These are phyloP conservation scores for Kwoniella botswanensis DNA, from an alignment of 768 basidiomycete species.

Conservation along the genomic window DNA sequence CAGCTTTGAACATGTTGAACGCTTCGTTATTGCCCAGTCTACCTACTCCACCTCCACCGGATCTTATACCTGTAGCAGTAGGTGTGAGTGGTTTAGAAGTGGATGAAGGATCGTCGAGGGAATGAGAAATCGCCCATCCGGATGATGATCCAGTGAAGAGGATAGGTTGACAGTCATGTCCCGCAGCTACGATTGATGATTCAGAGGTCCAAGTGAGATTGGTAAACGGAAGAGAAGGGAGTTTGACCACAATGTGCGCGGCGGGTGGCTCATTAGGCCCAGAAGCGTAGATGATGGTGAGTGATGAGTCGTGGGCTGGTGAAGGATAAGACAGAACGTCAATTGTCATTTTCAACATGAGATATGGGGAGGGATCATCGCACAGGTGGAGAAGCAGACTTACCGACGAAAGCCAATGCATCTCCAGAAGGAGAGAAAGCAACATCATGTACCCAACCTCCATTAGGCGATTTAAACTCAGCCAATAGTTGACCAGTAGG, in stretches of 20 bases:
- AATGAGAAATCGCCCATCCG: conserved; percentile 81
- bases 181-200: conserved; percentile 81
- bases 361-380: background rate
- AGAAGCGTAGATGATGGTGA: conserved; percentile 86
- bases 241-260: conserved; percentile 72
- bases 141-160: conserved; percentile 74
- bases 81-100: conserved; percentile 63
- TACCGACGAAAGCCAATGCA: conserved; percentile 87
- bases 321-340: background rate
- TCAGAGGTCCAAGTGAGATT: conserved; percentile 87
- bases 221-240: conserved; percentile 78
- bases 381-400: conserved; percentile 56
- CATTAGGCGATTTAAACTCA: conserved; percentile 83
- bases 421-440: conserved; percentile 98
- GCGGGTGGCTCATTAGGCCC: conserved; percentile 64
- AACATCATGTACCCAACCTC: conserved; percentile 96
- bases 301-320: conserved; percentile 89
- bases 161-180: conserved; percentile 96
- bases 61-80: conserved; percentile 58
- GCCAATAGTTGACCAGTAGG: conserved; percentile 98
- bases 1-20: conserved; percentile 90
- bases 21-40: conserved; percentile 83
- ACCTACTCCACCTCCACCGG: conserved; percentile 60
- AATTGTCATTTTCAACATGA: background rate
- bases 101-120: conserved; percentile 77